Conservation (phyloP, 495 filamentous ascomycete genomes). For the Amniculicola lignicola region DNA sequence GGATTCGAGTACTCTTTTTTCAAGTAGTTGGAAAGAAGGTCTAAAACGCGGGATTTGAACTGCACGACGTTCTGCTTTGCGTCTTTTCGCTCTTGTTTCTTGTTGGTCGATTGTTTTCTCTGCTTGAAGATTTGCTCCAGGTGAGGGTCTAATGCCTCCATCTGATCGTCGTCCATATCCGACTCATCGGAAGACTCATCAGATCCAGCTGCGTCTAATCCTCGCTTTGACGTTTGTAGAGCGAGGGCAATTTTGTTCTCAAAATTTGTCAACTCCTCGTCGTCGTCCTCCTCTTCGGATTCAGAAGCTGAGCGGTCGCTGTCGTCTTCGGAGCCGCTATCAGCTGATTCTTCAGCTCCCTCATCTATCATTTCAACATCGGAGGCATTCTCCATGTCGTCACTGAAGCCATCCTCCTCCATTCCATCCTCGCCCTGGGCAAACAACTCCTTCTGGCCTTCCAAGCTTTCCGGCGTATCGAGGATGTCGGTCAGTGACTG, state of each 20-base stretch:
- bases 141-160: slow-evolving; percentile 82
- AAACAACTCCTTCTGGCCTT: slow-evolving; percentile 83
- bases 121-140: slow-evolving; percentile 81
- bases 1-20: slow-evolving; percentile 69
- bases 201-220: slow-evolving; percentile 2
- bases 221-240: slow-evolving; percentile 29
- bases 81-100: slow-evolving; percentile 78
- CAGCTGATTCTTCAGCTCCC: neutral
- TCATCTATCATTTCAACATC: slow-evolving; percentile 39
- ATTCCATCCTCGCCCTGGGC: slow-evolving; percentile 63
- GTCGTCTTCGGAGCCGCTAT: slow-evolving; percentile 4
- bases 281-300: slow-evolving; percentile 43
- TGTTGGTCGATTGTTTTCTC: slow-evolving; percentile 55
- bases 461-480: slow-evolving; percentile 71
- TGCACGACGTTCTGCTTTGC: slow-evolving; percentile 86
- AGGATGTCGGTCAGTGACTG: slow-evolving; percentile 64
- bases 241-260: slow-evolving; percentile 30
- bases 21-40: slow-evolving; percentile 80
- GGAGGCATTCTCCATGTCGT: slow-evolving; percentile 40
- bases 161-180: slow-evolving; percentile 84
- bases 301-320: neutral
- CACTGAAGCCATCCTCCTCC: slow-evolving; percentile 48
- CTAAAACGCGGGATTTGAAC: slow-evolving; percentile 91
- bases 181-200: slow-evolving; percentile 45
- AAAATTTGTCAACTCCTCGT: slow-evolving; percentile 30